phyloP scores from a whole-genome alignment of 83 land plant species.

The Thuja plicata region DNA sequence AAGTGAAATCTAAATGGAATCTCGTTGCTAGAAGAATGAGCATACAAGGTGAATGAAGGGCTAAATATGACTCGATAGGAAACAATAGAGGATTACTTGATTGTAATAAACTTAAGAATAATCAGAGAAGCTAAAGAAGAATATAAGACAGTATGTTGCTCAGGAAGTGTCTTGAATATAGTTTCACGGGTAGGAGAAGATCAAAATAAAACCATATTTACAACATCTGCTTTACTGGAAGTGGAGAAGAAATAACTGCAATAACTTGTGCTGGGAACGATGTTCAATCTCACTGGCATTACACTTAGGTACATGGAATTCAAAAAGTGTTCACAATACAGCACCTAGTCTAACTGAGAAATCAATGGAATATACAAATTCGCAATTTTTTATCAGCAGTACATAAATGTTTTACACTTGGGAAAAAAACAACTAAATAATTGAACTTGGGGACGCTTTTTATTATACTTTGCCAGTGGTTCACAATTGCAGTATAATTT shows the following conservation, averaged over 20 bases:
- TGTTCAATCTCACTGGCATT: background rate
- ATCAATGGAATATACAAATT: background rate
- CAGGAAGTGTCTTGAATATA: background rate
- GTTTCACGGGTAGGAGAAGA: background rate
- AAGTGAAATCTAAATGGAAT: background rate
- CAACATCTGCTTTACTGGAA: background rate
- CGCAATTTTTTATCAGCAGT: background rate
- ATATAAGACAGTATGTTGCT: background rate
- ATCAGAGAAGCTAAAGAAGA: background rate
- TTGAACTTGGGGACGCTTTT: background rate
- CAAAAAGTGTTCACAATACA: background rate
- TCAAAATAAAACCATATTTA: background rate
- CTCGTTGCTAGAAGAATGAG: background rate
- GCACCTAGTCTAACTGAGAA: background rate
- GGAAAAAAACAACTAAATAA: background rate
- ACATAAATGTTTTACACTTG: background rate
- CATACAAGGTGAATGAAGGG: background rate
- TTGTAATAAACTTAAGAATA: background rate
- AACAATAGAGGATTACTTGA: background rate
- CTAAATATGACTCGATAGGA: background rate
- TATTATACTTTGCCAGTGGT: background rate
- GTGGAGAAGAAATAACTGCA: background rate
- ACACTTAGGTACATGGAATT: background rate
- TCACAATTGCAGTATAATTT: background rate
- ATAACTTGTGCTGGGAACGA: background rate